These are phyloP conservation scores for Solanum medicagineum DNA, from an alignment of 257 asterid species.

Conservation along the genomic window DNA sequence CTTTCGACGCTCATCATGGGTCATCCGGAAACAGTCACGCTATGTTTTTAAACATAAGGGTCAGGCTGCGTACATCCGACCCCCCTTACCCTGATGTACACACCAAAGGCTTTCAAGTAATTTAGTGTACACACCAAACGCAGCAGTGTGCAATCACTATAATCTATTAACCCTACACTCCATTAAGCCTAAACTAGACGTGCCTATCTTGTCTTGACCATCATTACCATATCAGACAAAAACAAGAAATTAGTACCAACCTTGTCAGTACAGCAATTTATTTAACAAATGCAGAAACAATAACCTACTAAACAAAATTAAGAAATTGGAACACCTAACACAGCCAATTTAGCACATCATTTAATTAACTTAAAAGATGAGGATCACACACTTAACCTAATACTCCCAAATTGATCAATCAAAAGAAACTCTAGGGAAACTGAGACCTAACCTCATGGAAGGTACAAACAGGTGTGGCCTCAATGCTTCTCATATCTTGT, in stretches of 20 bases:
- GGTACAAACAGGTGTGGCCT: slow-evolving; percentile 56
- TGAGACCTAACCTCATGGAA: slow-evolving; percentile 60
- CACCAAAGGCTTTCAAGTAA: background rate
- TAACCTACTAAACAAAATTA: background rate
- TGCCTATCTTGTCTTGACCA: background rate
- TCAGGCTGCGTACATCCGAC: too few species aligned
- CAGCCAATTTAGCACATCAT: background rate
- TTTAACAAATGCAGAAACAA: background rate
- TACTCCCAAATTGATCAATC: background rate
- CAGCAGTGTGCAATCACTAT: background rate
- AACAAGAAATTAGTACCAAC: background rate
- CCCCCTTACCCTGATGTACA: too few species aligned
- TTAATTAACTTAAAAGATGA: background rate
- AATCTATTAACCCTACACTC: background rate
- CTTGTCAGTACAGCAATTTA: background rate
- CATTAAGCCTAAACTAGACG: background rate
- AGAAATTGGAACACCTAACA: background rate
- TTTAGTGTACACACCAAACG: background rate
- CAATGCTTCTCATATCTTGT: slow-evolving; percentile 26
- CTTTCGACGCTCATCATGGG: too few species aligned
- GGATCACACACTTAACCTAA: background rate
- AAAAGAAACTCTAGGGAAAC: background rate
- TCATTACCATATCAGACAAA: background rate
- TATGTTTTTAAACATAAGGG: too few species aligned
- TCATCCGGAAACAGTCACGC: too few species aligned